These are phyloP conservation scores for Apiospora aurea DNA, from an alignment of 2,329 filamentous ascomycete species.

Conservation along the genomic window DNA sequence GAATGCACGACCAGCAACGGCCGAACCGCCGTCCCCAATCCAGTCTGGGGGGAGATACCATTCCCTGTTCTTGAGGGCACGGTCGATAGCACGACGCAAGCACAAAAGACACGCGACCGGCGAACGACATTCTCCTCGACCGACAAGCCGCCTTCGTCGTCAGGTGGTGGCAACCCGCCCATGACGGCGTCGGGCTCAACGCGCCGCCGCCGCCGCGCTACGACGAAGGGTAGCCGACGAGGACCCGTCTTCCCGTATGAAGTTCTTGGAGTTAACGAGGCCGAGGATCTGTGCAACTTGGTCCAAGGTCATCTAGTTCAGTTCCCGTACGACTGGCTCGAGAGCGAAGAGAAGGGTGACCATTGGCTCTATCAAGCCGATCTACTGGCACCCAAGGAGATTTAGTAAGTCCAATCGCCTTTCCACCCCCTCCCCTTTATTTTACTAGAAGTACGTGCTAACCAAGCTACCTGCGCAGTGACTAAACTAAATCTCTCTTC, in stretches of 20 bases:
- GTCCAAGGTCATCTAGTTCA: constrained; percentile 88
- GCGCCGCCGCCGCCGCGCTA: constrained; percentile 70
- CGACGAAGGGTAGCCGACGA: constrained; percentile 72
- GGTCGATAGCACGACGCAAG: constrained; percentile 38
- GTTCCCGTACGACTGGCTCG: constrained; percentile 96
- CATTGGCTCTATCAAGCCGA: constrained; percentile 99
- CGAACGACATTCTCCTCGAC: constrained; percentile 63
- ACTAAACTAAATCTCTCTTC: neutral
- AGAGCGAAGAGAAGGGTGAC: constrained; percentile 87
- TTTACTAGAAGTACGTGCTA: neutral
- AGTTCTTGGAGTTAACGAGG: constrained; percentile 75
- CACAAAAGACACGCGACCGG: constrained; percentile 53
- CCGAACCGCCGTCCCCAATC: constrained; percentile 50
- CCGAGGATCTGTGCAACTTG: constrained; percentile 80
- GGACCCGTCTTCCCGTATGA: constrained; percentile 74
- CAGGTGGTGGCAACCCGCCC: constrained; percentile 35
- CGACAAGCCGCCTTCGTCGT: constrained; percentile 52
- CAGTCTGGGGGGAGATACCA: constrained; percentile 51
- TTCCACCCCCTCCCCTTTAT: no score
- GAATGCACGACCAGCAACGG: constrained; percentile 33
- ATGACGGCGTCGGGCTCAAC: constrained; percentile 55
- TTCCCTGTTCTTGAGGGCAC: constrained; percentile 57
- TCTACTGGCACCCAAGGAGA: constrained; percentile 93
- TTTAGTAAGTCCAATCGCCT: constrained; percentile 74
- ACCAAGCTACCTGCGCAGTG: neutral